Evolutionary conservation across 768 basidiomycete genomes (phyloP), one percentile per base, ranked within the genome.

Genomic region (Tricholoma sp.): DNA sequence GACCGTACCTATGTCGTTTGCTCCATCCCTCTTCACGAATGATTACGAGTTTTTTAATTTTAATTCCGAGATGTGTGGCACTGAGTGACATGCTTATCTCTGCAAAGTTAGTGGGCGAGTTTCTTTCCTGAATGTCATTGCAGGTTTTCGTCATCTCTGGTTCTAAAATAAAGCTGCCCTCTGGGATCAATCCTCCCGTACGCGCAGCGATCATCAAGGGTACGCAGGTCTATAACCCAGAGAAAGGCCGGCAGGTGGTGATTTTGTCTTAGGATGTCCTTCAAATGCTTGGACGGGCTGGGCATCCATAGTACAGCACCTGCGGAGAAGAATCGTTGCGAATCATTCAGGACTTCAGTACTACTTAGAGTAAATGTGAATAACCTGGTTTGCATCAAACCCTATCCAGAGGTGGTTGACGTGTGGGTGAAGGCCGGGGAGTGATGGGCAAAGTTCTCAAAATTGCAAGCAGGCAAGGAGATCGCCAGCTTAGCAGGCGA

Each of bases 171-270:
- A 24, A 24, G 24, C 24, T 24, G 24, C 24, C 24, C 24, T 24
- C 24, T 24, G 4, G 24, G 24, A 24, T 24, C 24, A 24, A 24
- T 4, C 24, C 24, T 4, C 24, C 24, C 4, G 24, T 24, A 24
- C 4, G 24, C 24, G 4, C 4, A 4, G 24, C 4, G 24, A 24
- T 24, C 75, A 98, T 99, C 79, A 99, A 98, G 70, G 97, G 97
- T n/a, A 98, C 97, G 0, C 95, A 98, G 73, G 95, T 98, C 59
- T 99, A 98, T 74, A 98, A 97, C 70, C 97, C 97, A 0, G 95
- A 97, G 72, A 97, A 98, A 73, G 97, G 97, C 17, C 85, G 91
- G 4, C 98, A 96, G 97, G 89, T 91, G 4, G 97, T 98, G 69
- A 74, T 98, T 6, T 95, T 91, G 1, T 85, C 88, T 0, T 96